A percentile compares a stretch with the other conserved stretches of the same genome.
Conservation (phyloP, 805 yeast species). For the Kazachstania psychrophila region DNA sequence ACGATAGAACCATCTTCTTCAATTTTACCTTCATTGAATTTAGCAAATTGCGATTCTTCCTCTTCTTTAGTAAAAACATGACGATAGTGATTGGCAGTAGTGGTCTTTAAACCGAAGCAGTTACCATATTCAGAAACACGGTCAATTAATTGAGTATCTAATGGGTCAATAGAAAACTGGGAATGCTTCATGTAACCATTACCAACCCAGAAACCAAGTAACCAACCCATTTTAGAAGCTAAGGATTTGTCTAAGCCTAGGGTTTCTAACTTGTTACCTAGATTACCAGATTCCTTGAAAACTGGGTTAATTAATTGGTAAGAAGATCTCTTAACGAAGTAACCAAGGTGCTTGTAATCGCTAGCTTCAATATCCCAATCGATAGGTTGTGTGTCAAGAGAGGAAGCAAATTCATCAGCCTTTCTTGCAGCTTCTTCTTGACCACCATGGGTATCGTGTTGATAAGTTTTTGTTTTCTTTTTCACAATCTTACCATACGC, state of each 20-base stretch:
- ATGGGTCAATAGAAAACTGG: conserved; percentile 18
- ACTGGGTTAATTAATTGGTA: conserved; percentile 33
- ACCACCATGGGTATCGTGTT: conserved; percentile 15
- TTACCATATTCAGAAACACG: conserved; percentile 14
- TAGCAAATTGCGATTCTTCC: background rate
- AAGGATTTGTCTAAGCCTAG: conserved; percentile 13
- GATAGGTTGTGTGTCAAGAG: conserved; percentile 14
- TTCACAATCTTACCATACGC: conserved; percentile 7
- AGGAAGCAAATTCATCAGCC: conserved; percentile 20
- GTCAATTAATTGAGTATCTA: conserved; percentile 14
- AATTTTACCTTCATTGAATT: background rate
- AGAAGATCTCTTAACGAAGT: conserved; percentile 27
- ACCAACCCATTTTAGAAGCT: conserved; percentile 25
- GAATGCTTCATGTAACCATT: conserved; percentile 15
- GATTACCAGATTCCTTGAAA: conserved; percentile 22
- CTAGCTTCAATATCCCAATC: conserved; percentile 38
- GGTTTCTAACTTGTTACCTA: conserved; percentile 8
- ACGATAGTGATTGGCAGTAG: conserved; percentile 1
- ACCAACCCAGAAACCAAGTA: conserved; percentile 35
- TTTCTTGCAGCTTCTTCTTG: conserved; percentile 10
- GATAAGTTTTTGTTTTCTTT: conserved; percentile 2
- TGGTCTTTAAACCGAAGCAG: conserved; percentile 1
- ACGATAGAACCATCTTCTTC: background rate
- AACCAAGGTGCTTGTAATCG: conserved; percentile 23
- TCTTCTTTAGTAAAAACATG: background rate